Evolutionary conservation across 2,329 filamentous ascomycete species (phyloP).

Genomic region (Phyllosticta citriasiana): DNA sequence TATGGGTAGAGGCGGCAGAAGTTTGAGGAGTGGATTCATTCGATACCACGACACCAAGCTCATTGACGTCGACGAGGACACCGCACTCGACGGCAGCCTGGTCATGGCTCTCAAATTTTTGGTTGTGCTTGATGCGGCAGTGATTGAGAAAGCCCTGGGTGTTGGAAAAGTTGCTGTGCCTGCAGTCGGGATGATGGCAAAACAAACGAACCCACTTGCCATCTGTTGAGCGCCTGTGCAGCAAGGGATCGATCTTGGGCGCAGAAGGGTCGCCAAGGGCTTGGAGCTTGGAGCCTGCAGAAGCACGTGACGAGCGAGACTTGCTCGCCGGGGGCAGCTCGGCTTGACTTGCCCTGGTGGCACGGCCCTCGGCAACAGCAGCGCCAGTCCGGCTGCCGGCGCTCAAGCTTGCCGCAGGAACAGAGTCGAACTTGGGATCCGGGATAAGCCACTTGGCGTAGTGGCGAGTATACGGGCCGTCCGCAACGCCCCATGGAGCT

Average conservation of each 20-base stretch:
- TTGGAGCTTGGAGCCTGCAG: constrained; percentile 36
- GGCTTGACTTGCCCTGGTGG: constrained; percentile 65
- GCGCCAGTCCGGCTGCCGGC: constrained; percentile 27
- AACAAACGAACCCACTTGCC: constrained; percentile 81
- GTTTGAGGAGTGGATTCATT: constrained; percentile 15
- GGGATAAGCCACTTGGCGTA: constrained; percentile 93
- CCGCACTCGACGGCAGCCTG: constrained; percentile 84
- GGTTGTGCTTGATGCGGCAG: constrained; percentile 87
- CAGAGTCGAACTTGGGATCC: constrained; percentile 68
- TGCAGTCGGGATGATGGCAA: constrained; percentile 60
- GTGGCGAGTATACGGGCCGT: constrained; percentile 88
- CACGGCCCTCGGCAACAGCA: constrained; percentile 53
- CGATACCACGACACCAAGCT: constrained; percentile 23
- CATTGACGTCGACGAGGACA: constrained; percentile 64
- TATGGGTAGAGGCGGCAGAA: constrained; percentile 3
- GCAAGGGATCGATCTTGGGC: constrained; percentile 64
- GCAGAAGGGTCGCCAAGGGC: constrained; percentile 33
- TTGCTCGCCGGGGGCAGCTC: constrained; percentile 43
- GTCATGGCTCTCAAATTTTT: constrained; percentile 93
- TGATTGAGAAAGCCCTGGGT: constrained; percentile 99
- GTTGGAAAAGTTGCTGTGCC: constrained; percentile 85
- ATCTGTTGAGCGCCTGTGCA: constrained; percentile 73
- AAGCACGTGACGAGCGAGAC: constrained; percentile 48
- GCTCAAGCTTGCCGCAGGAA: constrained; percentile 27
- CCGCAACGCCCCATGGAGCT: constrained; percentile 78